A percentile compares a stretch with the other conserved stretches of the same genome.
phyloP scores from a whole-genome alignment of 1,139 yeast genomes.

The Magnusiomyces ingens region DNA sequence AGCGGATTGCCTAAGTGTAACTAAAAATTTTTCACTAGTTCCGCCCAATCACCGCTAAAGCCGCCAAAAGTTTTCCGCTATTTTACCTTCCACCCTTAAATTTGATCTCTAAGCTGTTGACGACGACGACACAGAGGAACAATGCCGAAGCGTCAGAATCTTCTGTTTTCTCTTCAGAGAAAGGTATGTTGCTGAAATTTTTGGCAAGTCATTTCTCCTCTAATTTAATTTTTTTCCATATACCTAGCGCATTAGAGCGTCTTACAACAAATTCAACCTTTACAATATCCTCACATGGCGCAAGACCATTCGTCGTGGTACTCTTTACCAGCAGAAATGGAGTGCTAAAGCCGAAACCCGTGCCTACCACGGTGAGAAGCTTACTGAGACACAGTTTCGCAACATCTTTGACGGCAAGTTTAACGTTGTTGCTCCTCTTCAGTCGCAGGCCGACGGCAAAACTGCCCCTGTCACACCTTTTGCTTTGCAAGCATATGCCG shows the following conservation, averaged over 20 bases:
- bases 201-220: background rate
- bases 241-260: constrained; percentile 61
- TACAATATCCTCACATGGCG: constrained; percentile 57
- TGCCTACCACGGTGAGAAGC: constrained; percentile 91
- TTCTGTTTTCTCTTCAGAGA: constrained; percentile 17
- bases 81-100: background rate
- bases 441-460: constrained; percentile 21
- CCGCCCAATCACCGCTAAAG: no score
- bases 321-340: constrained; percentile 89
- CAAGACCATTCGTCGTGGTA: constrained; percentile 45
- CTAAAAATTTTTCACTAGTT: background rate
- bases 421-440: constrained; percentile 70
- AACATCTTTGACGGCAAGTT: constrained; percentile 63
- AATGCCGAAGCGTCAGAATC: constrained; percentile 17
- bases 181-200: constrained; percentile 12
- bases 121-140: background rate
- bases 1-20: no score
- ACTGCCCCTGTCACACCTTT: constrained; percentile 49
- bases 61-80: background rate
- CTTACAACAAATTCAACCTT: constrained; percentile 87
- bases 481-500: constrained; percentile 82
- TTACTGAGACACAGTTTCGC: constrained; percentile 79
- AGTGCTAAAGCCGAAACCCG: constrained; percentile 85
- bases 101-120: background rate
- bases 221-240: background rate